These are phyloP conservation scores for Priceomyces fermenticarens DNA, from an alignment of 805 yeast species.

Conservation along the genomic window DNA sequence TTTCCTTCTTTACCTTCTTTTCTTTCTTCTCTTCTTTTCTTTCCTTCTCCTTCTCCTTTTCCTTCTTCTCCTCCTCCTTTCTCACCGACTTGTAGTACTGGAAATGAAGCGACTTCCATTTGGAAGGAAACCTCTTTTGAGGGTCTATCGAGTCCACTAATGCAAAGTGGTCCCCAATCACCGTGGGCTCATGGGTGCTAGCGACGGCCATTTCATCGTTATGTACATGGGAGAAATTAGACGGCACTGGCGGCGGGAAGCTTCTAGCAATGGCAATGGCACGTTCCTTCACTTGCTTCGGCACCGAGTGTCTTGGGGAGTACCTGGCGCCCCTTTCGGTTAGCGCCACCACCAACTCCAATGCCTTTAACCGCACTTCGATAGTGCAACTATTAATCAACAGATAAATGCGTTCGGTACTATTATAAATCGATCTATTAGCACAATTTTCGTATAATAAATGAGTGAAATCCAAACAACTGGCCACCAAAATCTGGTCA, in stretches of 20 bases:
- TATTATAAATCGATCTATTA: constrained; percentile 65
- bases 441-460: constrained; percentile 66
- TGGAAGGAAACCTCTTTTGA: constrained; percentile 46
- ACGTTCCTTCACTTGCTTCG: constrained; percentile 42
- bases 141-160: constrained; percentile 44
- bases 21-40: constrained; percentile 6
- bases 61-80: not conserved
- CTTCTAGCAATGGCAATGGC: constrained; percentile 53
- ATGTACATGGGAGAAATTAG: constrained; percentile 22
- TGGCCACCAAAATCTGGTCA: constrained; percentile 48
- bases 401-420: constrained; percentile 56
- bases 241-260: constrained; percentile 48
- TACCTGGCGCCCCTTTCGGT: constrained; percentile 49
- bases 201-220: constrained; percentile 7
- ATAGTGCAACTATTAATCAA: constrained; percentile 60
- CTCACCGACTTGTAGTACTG: constrained; percentile 39
- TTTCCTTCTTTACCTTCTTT: constrained; percentile 1
- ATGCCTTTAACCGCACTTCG: constrained; percentile 54
- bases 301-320: constrained; percentile 44
- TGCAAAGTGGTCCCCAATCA: constrained; percentile 40
- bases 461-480: constrained; percentile 60
- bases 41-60: constrained; percentile 9
- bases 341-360: constrained; percentile 57
- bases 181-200: constrained; percentile 18
- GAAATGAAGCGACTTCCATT: constrained; percentile 56